Evolutionary conservation across 129 eudicot genomes (phyloP).

Genomic region (Chrysanthemum seticuspe): DNA sequence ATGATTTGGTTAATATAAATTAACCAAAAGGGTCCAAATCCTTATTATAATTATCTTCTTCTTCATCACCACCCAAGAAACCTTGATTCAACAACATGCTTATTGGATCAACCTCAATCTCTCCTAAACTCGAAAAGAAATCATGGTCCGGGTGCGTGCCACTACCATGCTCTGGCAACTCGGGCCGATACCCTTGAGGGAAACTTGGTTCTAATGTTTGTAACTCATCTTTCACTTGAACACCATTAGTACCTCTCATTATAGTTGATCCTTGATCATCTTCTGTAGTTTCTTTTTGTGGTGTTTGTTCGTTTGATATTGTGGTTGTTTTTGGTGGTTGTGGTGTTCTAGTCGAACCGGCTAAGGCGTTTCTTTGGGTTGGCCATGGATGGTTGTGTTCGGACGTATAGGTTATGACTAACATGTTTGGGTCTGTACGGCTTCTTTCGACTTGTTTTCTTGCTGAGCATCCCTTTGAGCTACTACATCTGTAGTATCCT

Average conservation of each 20-base stretch:
- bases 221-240: constrained; percentile 37
- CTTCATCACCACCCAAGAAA: constrained; percentile 45
- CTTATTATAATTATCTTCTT: constrained; percentile 40
- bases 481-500: constrained; percentile 95
- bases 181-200: constrained; percentile 52
- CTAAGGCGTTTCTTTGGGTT: constrained; percentile 89
- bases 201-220: constrained; percentile 34
- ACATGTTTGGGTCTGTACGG: constrained; percentile 90
- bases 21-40: constrained; percentile 68
- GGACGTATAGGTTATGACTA: constrained; percentile 89
- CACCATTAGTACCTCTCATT: not conserved
- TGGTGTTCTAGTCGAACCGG: constrained; percentile 76
- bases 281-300: constrained; percentile 21
- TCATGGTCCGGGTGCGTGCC: constrained; percentile 32
- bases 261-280: constrained; percentile 28
- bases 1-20: not conserved
- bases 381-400: constrained; percentile 99
- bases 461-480: constrained; percentile 95
- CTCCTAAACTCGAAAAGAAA: constrained; percentile 77
- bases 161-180: constrained; percentile 32
- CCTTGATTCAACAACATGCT: constrained; percentile 62
- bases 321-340: constrained; percentile 49
- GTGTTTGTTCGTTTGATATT: constrained; percentile 16
- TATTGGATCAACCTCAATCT: constrained; percentile 73
- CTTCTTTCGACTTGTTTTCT: constrained; percentile 94